phyloP scores from a whole-genome alignment of 768 basidiomycete species.

The Filobasidium wieringae region DNA sequence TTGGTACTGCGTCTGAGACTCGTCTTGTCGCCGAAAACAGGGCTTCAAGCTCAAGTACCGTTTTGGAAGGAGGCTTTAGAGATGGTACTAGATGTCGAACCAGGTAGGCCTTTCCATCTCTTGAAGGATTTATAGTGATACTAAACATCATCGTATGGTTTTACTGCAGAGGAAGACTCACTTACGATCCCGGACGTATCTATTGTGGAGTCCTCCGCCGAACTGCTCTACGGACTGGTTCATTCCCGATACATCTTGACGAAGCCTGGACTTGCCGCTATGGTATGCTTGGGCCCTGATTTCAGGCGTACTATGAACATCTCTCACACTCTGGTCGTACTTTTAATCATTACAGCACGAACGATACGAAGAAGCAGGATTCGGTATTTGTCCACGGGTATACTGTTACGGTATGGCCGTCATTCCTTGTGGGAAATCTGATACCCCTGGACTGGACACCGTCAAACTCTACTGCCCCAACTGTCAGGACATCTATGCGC shows the following conservation, averaged over 20 bases:
- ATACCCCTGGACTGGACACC: constrained; percentile 89
- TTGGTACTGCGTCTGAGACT: neutral
- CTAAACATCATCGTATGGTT: neutral
- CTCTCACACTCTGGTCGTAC: neutral
- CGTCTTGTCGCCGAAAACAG: neutral
- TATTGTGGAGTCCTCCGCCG: constrained; percentile 93
- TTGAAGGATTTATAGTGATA: neutral
- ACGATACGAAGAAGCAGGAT: constrained; percentile 83
- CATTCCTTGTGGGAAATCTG: constrained; percentile 87
- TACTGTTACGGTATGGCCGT: constrained; percentile 81
- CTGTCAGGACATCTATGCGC: constrained; percentile 92
- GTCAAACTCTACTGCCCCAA: constrained; percentile 97
- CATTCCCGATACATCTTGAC: constrained; percentile 97
- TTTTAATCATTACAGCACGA: constrained; percentile 71
- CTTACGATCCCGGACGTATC: constrained; percentile 96
- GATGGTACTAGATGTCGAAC: constrained; percentile 98
- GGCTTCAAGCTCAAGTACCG: constrained; percentile 54
- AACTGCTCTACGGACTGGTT: constrained; percentile 91
- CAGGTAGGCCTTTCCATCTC: constrained; percentile 51
- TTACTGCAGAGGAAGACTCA: constrained; percentile 57
- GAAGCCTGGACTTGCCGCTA: constrained; percentile 79
- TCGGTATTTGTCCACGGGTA: constrained; percentile 90
- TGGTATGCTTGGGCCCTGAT: constrained; percentile 49
- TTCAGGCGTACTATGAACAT: no score
- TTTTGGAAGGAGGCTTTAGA: constrained; percentile 99